These are phyloP conservation scores for Protomyces arabidopsidicola DNA, from an alignment of 1,139 yeast genomes.

Conservation along the genomic window DNA sequence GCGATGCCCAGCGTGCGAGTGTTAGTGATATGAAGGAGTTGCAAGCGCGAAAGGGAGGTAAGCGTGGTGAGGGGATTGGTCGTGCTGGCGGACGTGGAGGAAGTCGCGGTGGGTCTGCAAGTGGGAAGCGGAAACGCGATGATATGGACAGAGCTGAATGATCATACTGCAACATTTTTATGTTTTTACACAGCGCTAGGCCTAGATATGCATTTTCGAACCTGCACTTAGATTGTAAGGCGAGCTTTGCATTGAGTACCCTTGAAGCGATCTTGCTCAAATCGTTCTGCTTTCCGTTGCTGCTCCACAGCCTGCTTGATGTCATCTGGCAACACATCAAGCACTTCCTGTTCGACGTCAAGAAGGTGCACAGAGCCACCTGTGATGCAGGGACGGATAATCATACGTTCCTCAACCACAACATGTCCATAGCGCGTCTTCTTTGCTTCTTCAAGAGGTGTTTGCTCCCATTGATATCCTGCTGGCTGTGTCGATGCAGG, in stretches of 20 bases:
- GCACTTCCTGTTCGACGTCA: background rate
- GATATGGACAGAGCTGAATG: background rate
- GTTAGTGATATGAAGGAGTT: conserved; percentile 73
- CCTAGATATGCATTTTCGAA: background rate
- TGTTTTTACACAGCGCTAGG: no score
- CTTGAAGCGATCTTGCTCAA: background rate
- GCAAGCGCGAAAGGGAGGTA: conserved; percentile 51
- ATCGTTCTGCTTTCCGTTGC: background rate
- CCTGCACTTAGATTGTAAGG: background rate
- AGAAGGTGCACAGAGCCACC: background rate
- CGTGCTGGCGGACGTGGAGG: conserved; percentile 27
- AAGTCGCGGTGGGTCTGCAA: conserved; percentile 5
- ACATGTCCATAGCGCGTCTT: background rate
- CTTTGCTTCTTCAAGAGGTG: background rate
- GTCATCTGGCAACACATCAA: background rate
- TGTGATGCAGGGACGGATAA: background rate
- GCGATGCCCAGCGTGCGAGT: conserved; percentile 87
- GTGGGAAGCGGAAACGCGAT: background rate
- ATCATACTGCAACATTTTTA: background rate
- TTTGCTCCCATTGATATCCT: conserved; percentile 4
- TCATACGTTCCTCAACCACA: background rate
- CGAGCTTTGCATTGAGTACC: background rate
- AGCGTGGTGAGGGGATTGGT: conserved; percentile 41
- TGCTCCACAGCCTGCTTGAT: background rate
- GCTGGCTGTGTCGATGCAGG: conserved; percentile 73